Evolutionary conservation across 2,329 filamentous ascomycete genomes (phyloP).

Genomic region (Penicillium expansum): DNA sequence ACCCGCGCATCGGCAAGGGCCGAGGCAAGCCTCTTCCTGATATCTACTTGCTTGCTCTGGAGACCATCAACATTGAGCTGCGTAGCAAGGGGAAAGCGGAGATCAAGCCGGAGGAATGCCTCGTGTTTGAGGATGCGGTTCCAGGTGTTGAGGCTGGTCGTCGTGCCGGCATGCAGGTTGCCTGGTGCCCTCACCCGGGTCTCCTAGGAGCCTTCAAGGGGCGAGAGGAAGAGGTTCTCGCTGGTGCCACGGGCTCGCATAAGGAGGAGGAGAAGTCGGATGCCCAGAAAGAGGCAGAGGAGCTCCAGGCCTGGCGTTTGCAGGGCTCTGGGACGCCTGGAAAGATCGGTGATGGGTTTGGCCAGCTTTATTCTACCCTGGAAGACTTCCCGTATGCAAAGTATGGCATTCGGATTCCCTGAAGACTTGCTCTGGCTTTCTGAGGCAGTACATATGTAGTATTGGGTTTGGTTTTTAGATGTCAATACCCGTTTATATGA

Average conservation of each 20-base stretch:
- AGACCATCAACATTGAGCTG: constrained; percentile 76
- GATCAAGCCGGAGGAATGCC: constrained; percentile 78
- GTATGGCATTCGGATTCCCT: constrained; percentile 53
- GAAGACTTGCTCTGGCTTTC: background rate
- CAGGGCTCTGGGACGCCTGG: constrained; percentile 51
- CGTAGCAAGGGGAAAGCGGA: constrained; percentile 54
- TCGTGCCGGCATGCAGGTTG: constrained; percentile 87
- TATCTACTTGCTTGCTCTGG: constrained; percentile 84
- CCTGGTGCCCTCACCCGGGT: constrained; percentile 86
- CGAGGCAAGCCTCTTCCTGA: constrained; percentile 93
- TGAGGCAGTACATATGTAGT: background rate
- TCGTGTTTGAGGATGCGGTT: constrained; percentile 95
- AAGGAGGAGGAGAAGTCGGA: constrained; percentile 51
- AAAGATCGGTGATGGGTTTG: constrained; percentile 61
- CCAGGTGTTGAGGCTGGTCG: constrained; percentile 88
- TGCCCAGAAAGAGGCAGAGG: constrained; percentile 40
- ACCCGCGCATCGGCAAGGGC: constrained; percentile 70
- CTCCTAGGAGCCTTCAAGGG: constrained; percentile 73
- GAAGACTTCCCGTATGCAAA: constrained; percentile 59
- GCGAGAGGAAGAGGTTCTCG: constrained; percentile 76
- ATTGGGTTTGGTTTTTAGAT: background rate
- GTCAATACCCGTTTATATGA: background rate
- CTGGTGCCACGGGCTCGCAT: constrained; percentile 73
- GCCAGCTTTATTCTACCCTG: constrained; percentile 51
- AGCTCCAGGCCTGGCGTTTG: constrained; percentile 37